phyloP scores from a whole-genome alignment of 2,329 filamentous ascomycete genomes.

The Didymella arachidicola region DNA sequence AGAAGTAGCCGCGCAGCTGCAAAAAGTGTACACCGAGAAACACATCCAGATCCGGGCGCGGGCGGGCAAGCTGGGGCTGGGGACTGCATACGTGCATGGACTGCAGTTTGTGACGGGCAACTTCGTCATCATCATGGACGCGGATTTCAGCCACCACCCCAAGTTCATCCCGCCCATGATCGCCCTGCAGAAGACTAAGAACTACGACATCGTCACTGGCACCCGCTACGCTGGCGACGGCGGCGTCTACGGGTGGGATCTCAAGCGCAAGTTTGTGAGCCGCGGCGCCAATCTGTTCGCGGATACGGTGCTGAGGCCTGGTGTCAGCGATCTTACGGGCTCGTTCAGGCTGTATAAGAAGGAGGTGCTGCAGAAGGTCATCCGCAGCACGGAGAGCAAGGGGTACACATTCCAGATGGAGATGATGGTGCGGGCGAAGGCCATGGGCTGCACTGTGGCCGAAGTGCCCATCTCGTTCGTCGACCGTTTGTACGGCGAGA shows the following conservation, averaged over 20 bases:
- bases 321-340: slow-evolving; percentile 94
- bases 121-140: slow-evolving; percentile 99
- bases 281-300: slow-evolving; percentile 94
- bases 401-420: slow-evolving; percentile 99
- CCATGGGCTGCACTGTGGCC: slow-evolving; percentile 90
- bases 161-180: slow-evolving; percentile 99
- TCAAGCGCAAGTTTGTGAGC: slow-evolving; percentile 78
- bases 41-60: slow-evolving; percentile 87
- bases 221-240: slow-evolving; percentile 87
- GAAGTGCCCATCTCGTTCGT: slow-evolving; percentile 96
- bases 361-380: slow-evolving; percentile 85
- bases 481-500: slow-evolving; percentile 92
- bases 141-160: slow-evolving; percentile 98
- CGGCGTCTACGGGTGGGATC: slow-evolving; percentile 95
- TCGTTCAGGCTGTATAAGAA: slow-evolving; percentile 96
- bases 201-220: slow-evolving; percentile 96
- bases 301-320: slow-evolving; percentile 89
- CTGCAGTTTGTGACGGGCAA: slow-evolving; percentile 89
- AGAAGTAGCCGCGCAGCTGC: slow-evolving; percentile 86
- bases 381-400: slow-evolving; percentile 89
- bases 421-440: slow-evolving; percentile 97
- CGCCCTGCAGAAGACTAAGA: slow-evolving; percentile 73
- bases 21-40: slow-evolving; percentile 77
- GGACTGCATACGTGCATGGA: slow-evolving; percentile 94
- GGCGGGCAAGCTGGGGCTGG: slow-evolving; percentile 93